Conservation (phyloP, 1,139 yeast genomes). For the Blastobotrys ciferrii region DNA sequence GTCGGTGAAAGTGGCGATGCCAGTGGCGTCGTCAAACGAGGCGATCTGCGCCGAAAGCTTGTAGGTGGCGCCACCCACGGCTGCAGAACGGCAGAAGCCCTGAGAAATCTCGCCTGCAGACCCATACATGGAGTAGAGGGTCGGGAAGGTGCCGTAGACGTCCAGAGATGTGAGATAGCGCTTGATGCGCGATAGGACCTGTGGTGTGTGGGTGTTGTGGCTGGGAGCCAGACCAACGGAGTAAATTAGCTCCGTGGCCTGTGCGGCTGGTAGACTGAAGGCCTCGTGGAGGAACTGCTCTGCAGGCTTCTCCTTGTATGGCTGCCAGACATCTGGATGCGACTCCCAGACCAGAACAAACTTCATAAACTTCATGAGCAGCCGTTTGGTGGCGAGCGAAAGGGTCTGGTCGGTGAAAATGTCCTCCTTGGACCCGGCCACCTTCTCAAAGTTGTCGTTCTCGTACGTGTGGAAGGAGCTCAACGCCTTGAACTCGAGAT, state of each 20-base stretch:
- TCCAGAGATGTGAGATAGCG: constrained; percentile 85
- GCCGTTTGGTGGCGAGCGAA: constrained; percentile 72
- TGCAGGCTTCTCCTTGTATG: constrained; percentile 56
- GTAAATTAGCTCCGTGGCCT: constrained; percentile 75
- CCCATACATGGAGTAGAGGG: constrained; percentile 87
- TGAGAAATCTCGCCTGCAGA: constrained; percentile 96
- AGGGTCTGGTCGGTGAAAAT: constrained; percentile 88
- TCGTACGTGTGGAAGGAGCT: constrained; percentile 89
- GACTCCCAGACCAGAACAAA: constrained; percentile 73
- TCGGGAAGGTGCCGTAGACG: constrained; percentile 92
- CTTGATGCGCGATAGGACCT: constrained; percentile 76
- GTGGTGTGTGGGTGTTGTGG: constrained; percentile 61
- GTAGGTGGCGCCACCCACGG: constrained; percentile 96
- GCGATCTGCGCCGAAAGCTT: constrained; percentile 67
- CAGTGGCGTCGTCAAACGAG: constrained; percentile 61
- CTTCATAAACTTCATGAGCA: constrained; percentile 88
- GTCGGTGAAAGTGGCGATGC: constrained; percentile 72
- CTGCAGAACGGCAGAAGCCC: constrained; percentile 96
- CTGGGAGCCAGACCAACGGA: constrained; percentile 71
- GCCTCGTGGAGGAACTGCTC: constrained; percentile 55
- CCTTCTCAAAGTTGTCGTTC: constrained; percentile 82
- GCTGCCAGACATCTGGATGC: constrained; percentile 50
- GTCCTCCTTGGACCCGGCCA: constrained; percentile 82
- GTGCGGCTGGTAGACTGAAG: constrained; percentile 71
- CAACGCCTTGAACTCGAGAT: constrained; percentile 87